Evolutionary conservation across 2,329 filamentous ascomycete species (phyloP), one percentile per base, ranked within the genome.

Genomic region (Ascochyta clinopodiicola): DNA sequence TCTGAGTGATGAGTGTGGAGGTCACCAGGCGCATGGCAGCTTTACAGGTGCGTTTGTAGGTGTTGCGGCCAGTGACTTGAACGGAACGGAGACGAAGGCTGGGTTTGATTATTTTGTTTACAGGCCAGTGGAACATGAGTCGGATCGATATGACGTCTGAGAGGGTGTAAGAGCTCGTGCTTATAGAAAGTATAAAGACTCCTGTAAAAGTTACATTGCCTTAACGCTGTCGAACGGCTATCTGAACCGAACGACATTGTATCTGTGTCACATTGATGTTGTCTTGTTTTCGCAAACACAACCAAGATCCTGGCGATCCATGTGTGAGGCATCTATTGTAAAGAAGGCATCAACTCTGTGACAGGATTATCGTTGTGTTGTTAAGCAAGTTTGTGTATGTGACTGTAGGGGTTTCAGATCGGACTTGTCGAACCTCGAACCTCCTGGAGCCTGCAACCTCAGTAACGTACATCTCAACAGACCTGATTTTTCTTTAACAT

Each of bases 1-100:
- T 13, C 56, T 88, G 7, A 84, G 80, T 10, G 86, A 88, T 62
- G 86, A 88, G 73, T 88, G 85, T 53, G 85, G 85, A 9, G 85
- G 85, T 0, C 84, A 87, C 57, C 80, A 82, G 57, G 79, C 76
- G 2, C 84, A 87, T 59, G 85, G 85, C 1, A 88, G 85, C 68
- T 88, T 88, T 59, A 88, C 85, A 0, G 85, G 85, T 0, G 83
- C 85, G 2, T 75, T 75, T 58, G 71, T 74, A 8, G 72, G 72
- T 25, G 42, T 75, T 32, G 72, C 72, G 12, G 67, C 65, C n/a
- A 70, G 66, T 44, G 72, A 75, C 55, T 19, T 73, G 24, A 70
- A 75, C 54, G 71, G 69, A 13, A 59, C 61, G 17, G 68, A 60
- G 44, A 59, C 55, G 52, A 62, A 56, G 47, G 72, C 71, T 3